These are phyloP conservation scores for Kodamaea sp. DNA, from an alignment of 1,139 yeast species.

Conservation along the genomic window DNA sequence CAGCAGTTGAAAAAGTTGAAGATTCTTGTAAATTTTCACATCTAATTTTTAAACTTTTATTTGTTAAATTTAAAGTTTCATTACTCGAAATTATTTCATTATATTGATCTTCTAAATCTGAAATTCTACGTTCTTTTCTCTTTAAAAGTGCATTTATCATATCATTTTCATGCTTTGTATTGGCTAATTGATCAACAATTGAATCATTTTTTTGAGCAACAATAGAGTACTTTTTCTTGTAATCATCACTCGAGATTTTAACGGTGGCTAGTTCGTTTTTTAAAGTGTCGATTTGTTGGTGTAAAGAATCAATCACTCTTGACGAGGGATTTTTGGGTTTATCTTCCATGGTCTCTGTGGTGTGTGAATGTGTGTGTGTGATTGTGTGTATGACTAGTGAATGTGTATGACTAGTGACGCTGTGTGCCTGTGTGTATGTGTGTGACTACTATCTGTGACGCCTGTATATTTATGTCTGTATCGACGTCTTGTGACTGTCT, in stretches of 20 bases:
- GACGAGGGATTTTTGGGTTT: slow-evolving; percentile 32
- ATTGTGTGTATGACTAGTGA: background rate
- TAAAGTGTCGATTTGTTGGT: slow-evolving; percentile 49
- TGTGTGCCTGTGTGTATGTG: slow-evolving; percentile 11
- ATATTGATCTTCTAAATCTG: slow-evolving; percentile 57
- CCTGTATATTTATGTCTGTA: too few relatives aligned
- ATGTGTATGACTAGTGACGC: slow-evolving; percentile 10
- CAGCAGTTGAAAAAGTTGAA: slow-evolving; percentile 46
- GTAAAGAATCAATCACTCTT: slow-evolving; percentile 56
- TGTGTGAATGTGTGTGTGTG: background rate
- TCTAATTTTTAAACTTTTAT: slow-evolving; percentile 47
- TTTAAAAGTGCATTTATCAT: slow-evolving; percentile 59
- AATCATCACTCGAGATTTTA: slow-evolving; percentile 35
- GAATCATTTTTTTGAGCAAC: slow-evolving; percentile 52
- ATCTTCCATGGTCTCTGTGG: slow-evolving; percentile 7
- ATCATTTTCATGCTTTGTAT: slow-evolving; percentile 68
- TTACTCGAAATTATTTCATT: slow-evolving; percentile 42
- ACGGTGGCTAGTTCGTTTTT: slow-evolving; percentile 49
- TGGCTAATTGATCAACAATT: slow-evolving; percentile 63
- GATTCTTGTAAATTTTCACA: slow-evolving; percentile 47
- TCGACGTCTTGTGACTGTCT: too few relatives aligned
- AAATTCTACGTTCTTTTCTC: slow-evolving; percentile 60
- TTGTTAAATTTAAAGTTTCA: slow-evolving; percentile 45
- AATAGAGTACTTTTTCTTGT: slow-evolving; percentile 47
- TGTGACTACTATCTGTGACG: too few relatives aligned